These are phyloP conservation scores for Aspergillus quadrilineatus DNA, from an alignment of 2,329 filamentous ascomycete genomes.

Conservation along the genomic window DNA sequence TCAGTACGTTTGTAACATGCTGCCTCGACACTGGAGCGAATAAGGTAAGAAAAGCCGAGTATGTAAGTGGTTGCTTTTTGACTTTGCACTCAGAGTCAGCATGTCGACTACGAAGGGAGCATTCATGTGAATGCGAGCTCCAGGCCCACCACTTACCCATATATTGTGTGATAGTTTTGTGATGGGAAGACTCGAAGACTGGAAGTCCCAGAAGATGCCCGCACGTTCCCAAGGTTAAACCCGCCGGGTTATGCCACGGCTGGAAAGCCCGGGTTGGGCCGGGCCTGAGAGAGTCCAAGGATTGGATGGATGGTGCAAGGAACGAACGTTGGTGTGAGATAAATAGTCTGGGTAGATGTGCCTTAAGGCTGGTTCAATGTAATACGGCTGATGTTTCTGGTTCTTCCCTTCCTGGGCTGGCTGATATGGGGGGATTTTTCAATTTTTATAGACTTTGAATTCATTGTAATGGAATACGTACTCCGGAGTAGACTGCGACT, in stretches of 20 bases:
- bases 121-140: slow-evolving; percentile 3
- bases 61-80: not conserved
- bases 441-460: too few relatives aligned
- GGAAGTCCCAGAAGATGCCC: not conserved
- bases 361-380: too few relatives aligned
- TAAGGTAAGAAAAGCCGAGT: not conserved
- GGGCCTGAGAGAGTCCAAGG: not conserved
- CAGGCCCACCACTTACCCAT: not conserved
- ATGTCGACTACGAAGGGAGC: not conserved
- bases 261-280: not conserved
- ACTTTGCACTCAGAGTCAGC: not conserved
- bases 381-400: too few relatives aligned
- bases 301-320: too few relatives aligned
- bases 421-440: too few relatives aligned
- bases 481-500: not conserved
- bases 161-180: not conserved
- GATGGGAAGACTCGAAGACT: not conserved
- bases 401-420: too few relatives aligned
- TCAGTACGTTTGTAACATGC: not conserved
- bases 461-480: too few relatives aligned
- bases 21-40: not conserved
- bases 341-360: too few relatives aligned
- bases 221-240: not conserved
- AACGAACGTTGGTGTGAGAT: too few relatives aligned
- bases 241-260: not conserved